Conservation (phyloP, 2,329 filamentous ascomycete species). For the Stachybotrys echinatus region DNA sequence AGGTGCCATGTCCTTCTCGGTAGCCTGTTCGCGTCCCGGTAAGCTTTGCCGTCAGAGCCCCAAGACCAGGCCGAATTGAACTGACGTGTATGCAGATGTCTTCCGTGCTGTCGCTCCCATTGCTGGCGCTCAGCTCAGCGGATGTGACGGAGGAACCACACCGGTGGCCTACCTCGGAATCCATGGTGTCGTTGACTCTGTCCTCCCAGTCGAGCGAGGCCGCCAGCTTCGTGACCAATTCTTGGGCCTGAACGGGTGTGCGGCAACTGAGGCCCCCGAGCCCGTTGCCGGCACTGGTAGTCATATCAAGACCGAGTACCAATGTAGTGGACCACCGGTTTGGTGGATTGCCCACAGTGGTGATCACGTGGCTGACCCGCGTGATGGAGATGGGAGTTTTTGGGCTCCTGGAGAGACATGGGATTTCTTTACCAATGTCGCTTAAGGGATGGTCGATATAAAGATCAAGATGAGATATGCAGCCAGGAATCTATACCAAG, state of each 20-base stretch:
- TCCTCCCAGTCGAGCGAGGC: constrained; percentile 27
- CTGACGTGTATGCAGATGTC: constrained; percentile 21
- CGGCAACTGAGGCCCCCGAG: constrained; percentile 14
- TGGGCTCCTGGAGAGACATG: constrained; percentile 10
- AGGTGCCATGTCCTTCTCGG: constrained; percentile 34
- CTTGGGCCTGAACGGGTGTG: constrained; percentile 30
- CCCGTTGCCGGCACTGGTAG: constrained; percentile 10
- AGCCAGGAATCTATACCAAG: too few species aligned
- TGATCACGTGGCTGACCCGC: constrained; percentile 16
- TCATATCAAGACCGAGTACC: constrained; percentile 20
- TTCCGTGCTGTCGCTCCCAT: constrained; percentile 34
- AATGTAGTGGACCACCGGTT: constrained; percentile 15
- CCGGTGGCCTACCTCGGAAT: constrained; percentile 33
- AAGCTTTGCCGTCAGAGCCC: constrained; percentile 25
- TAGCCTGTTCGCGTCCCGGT: constrained; percentile 26
- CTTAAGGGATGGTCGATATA: neutral
- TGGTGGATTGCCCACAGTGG: constrained; percentile 21
- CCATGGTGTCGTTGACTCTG: constrained; percentile 30
- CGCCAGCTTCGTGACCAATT: constrained; percentile 30
- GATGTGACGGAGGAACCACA: constrained; percentile 27
- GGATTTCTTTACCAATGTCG: constrained; percentile 13
- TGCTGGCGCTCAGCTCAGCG: constrained; percentile 25
- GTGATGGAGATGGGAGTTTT: constrained; percentile 3
- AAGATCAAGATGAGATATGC: too few species aligned
- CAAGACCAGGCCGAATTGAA: too few species aligned